phyloP scores from a whole-genome alignment of 257 asterid species.

The Solanum infundibuliforme region DNA sequence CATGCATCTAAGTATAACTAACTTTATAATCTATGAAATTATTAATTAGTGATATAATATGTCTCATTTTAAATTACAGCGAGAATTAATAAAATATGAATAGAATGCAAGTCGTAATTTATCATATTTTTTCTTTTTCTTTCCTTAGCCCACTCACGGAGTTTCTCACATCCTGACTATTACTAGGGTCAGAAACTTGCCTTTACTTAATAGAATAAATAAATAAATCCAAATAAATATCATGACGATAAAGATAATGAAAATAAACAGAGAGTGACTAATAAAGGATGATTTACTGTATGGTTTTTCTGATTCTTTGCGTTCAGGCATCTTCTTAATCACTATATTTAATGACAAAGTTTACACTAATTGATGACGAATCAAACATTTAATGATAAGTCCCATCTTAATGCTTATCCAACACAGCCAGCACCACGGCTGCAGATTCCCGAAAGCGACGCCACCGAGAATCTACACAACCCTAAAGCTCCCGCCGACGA shows the following conservation, averaged over 20 bases:
- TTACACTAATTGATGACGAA: background rate
- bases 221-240: background rate
- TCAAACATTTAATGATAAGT: background rate
- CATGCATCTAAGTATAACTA: no score
- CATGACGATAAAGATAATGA: background rate
- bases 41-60: no score
- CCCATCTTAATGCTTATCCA: background rate
- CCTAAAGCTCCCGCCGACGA: constrained; percentile 28
- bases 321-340: background rate
- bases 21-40: no score
- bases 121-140: no score
- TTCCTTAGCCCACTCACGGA: no score
- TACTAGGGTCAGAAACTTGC: background rate
- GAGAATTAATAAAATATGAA: no score
- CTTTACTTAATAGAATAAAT: background rate
- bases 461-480: constrained; percentile 53
- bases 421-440: constrained; percentile 38
- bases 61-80: no score
- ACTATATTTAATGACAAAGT: background rate
- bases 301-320: background rate
- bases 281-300: background rate
- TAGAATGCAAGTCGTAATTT: no score
- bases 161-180: background rate
- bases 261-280: background rate
- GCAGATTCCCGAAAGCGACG: constrained; percentile 33